Conservation (phyloP, 441 rosid genomes). For the Aquilaria agallochum region DNA sequence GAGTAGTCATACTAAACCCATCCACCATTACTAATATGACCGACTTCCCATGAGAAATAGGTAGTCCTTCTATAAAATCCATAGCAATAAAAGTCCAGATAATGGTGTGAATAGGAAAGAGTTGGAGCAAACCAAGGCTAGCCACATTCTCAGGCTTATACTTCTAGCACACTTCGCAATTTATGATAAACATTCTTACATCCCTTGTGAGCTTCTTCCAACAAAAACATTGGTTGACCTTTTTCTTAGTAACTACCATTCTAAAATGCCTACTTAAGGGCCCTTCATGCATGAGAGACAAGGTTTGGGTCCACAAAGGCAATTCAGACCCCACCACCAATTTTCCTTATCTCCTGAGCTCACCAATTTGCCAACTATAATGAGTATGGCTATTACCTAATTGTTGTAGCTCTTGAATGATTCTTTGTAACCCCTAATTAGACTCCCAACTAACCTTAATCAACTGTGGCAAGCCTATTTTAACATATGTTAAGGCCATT, state of each 20-base stretch:
- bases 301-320: neutral
- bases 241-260: neutral
- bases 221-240: neutral
- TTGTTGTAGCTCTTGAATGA: neutral
- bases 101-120: neutral
- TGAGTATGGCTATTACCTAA: too few species aligned
- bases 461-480: neutral
- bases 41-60: neutral
- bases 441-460: neutral
- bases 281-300: neutral
- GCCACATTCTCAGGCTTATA: too few species aligned
- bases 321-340: too few species aligned
- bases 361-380: too few species aligned
- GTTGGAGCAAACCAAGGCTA: neutral
- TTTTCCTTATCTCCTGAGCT: too few species aligned
- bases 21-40: neutral
- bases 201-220: neutral
- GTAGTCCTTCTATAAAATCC: neutral
- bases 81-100: neutral
- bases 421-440: neutral
- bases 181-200: neutral
- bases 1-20: too few species aligned
- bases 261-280: neutral
- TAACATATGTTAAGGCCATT: neutral
- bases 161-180: too few species aligned